These are phyloP conservation scores for Thelonectria rubi DNA, from an alignment of 2,329 filamentous ascomycete genomes.

Conservation along the genomic window DNA sequence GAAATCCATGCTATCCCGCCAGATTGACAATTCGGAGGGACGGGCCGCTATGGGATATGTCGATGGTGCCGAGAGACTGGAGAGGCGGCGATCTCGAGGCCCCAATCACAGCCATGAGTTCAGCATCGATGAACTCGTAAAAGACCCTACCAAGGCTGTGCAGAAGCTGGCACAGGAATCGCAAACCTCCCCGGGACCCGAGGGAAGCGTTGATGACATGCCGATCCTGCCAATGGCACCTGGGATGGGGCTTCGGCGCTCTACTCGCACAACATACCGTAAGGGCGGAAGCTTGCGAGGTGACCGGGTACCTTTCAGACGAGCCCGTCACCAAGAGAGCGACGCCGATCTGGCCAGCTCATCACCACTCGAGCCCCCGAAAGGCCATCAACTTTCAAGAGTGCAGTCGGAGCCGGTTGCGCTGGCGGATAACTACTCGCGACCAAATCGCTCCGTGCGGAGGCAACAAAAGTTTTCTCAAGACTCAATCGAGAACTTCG, in stretches of 20 bases:
- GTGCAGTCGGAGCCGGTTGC: constrained; percentile 74
- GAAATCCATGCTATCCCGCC: constrained; percentile 93
- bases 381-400: constrained; percentile 64
- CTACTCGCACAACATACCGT: constrained; percentile 90
- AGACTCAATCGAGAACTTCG: constrained; percentile 54
- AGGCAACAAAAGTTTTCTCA: constrained; percentile 60
- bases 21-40: constrained; percentile 79
- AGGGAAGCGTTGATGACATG: constrained; percentile 71
- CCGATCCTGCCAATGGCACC: constrained; percentile 84
- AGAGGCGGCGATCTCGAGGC: constrained; percentile 73
- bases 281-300: constrained; percentile 84
- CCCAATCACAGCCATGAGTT: constrained; percentile 66
- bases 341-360: constrained; percentile 50
- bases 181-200: constrained; percentile 54
- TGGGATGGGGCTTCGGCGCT: constrained; percentile 83
- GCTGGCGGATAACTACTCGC: constrained; percentile 62
- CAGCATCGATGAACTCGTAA: constrained; percentile 83
- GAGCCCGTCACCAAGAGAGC: constrained; percentile 70
- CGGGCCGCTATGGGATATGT: constrained; percentile 71
- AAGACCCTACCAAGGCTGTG: constrained; percentile 77
- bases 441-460: constrained; percentile 60
- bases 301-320: constrained; percentile 77
- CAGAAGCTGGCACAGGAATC: constrained; percentile 71
- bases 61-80: constrained; percentile 84
- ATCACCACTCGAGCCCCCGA: constrained; percentile 56